Evolutionary conservation across 352 stramenopile genomes (phyloP).

Genomic region (Phytophthora constricta): DNA sequence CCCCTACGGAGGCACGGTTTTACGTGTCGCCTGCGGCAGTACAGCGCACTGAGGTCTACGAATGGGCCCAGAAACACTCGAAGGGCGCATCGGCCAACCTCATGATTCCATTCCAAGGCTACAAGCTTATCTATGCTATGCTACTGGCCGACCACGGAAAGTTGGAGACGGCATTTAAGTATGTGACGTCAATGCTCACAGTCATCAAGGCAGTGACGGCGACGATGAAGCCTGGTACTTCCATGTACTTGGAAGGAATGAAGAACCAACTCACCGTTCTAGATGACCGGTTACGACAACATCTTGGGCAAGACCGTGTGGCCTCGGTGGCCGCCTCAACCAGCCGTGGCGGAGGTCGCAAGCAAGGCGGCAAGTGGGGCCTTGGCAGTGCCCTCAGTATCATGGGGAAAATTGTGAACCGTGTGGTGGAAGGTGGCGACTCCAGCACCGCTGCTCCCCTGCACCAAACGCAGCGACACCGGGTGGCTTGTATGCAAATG

Average conservation of each 20-base stretch:
- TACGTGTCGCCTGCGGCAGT: slow-evolving; percentile 82
- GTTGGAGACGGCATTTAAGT: slow-evolving; percentile 86
- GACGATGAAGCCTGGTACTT: slow-evolving; percentile 84
- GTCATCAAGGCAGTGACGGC: slow-evolving; percentile 74
- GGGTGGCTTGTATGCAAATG: slow-evolving; percentile 41
- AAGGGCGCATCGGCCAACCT: slow-evolving; percentile 50
- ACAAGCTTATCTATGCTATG: slow-evolving; percentile 91
- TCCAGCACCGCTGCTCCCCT: slow-evolving; percentile 19
- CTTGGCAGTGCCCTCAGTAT: slow-evolving; percentile 83
- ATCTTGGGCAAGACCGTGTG: slow-evolving; percentile 80
- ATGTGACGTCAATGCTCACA: slow-evolving; percentile 87
- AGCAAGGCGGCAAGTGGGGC: slow-evolving; percentile 77
- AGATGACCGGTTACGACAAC: slow-evolving; percentile 85
- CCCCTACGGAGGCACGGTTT: slow-evolving; percentile 74
- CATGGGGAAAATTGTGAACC: slow-evolving; percentile 89
- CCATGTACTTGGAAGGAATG: slow-evolving; percentile 89
- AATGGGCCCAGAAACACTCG: slow-evolving; percentile 79
- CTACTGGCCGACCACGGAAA: slow-evolving; percentile 85
- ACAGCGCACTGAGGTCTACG: slow-evolving; percentile 87
- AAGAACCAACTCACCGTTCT: slow-evolving; percentile 88
- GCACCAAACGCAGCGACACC: slow-evolving; percentile 18
- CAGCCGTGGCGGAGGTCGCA: slow-evolving; percentile 45
- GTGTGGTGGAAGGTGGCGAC: slow-evolving; percentile 82
- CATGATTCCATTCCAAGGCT: slow-evolving; percentile 89
- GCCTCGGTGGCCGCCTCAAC: slow-evolving; percentile 65